A percentile compares a stretch with the other conserved stretches of the same genome.
These are phyloP conservation scores for Lactifluus pinguis DNA, from an alignment of 768 basidiomycete species.

Conservation along the genomic window DNA sequence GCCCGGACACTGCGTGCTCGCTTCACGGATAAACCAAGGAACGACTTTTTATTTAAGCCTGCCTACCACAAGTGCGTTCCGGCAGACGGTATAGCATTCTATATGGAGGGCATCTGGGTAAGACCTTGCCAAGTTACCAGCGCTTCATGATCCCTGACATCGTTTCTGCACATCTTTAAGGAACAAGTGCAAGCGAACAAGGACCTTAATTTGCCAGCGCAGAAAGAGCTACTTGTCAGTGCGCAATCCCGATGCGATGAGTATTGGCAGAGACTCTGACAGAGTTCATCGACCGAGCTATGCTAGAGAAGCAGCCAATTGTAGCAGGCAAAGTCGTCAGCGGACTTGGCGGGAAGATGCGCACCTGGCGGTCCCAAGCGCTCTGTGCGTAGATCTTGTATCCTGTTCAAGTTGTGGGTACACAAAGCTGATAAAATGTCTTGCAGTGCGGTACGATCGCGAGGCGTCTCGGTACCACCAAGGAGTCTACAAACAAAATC, in stretches of 20 bases:
- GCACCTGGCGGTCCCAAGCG: slow-evolving; percentile 64
- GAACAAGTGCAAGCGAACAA: slow-evolving; percentile 21
- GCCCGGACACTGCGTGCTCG: slow-evolving; percentile 63
- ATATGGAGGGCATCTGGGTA: slow-evolving; percentile 98
- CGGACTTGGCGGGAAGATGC: slow-evolving; percentile 79
- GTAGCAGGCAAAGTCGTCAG: slow-evolving; percentile 84
- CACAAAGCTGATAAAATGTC: not conserved
- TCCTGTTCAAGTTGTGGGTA: not conserved
- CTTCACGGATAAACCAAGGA: slow-evolving; percentile 59
- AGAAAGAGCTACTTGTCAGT: slow-evolving; percentile 94
- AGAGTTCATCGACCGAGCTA: slow-evolving; percentile 77
- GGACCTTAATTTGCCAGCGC: slow-evolving; percentile 60
- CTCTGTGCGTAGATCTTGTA: slow-evolving; percentile 43
- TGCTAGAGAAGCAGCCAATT: slow-evolving; percentile 72
- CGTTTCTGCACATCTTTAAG: not conserved
- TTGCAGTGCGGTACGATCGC: slow-evolving; percentile 76
- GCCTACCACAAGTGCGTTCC: slow-evolving; percentile 97
- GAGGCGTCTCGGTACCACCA: slow-evolving; percentile 97
- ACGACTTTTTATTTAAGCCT: slow-evolving; percentile 82
- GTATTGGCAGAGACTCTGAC: slow-evolving; percentile 67
- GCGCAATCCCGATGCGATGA: slow-evolving; percentile 99
- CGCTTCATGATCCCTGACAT: not conserved
- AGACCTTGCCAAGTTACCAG: slow-evolving; percentile 23
- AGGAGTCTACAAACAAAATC: slow-evolving; percentile 88
- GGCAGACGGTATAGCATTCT: slow-evolving; percentile 92